Base-by-base conservation (phyloP, 257 asterid genomes). In the Solanum sejunctum region DNA sequence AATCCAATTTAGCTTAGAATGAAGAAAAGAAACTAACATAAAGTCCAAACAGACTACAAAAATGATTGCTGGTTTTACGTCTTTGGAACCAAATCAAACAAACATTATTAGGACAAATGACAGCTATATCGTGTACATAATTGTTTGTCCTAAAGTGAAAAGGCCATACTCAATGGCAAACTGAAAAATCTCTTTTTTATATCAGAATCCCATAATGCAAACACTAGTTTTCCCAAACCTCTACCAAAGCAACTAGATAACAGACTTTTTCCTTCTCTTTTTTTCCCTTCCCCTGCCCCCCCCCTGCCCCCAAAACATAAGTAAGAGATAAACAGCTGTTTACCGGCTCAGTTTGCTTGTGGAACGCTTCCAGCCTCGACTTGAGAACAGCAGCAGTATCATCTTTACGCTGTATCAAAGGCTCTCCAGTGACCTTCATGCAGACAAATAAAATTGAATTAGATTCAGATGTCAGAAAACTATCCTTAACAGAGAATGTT, bases 291-390 rank as follows among this genome's bases (percentile, higher is more conserved):
- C 39, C 45, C 82, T 61, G 0, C 12, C 41, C 41, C 41, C 41
- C 41, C 26, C 26, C 26, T 26, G 26, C 41, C 41, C 41, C 6
- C 41, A 4, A 36, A 36, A 36, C 16, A 77, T 4, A 26, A 78
- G 51, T 28, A 11, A 52, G 83, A 52, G 64, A 78, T 17, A 28
- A 78, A 78, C 66, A 52, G 66, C 3, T 54, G 11, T 26, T 28
- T 78, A 96, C 99, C 84, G 98, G 98, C 87, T 93, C 92, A 86
- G 99, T 96, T 91, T 95, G 99, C 91, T 88, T 89, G 77, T 96
- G 99, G 85, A 96, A 96, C 52, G 97, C 92, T 66, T 96, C 98
- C 66, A 96, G 98, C 90, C 99, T 93, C 4, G 99, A 95, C 90
- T 93, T 96, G 83, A 96, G 97, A 67, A 96, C 99, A 87, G 94